Base-by-base conservation (phyloP, 2,329 filamentous ascomycete species). In the Alternaria gaisen region DNA sequence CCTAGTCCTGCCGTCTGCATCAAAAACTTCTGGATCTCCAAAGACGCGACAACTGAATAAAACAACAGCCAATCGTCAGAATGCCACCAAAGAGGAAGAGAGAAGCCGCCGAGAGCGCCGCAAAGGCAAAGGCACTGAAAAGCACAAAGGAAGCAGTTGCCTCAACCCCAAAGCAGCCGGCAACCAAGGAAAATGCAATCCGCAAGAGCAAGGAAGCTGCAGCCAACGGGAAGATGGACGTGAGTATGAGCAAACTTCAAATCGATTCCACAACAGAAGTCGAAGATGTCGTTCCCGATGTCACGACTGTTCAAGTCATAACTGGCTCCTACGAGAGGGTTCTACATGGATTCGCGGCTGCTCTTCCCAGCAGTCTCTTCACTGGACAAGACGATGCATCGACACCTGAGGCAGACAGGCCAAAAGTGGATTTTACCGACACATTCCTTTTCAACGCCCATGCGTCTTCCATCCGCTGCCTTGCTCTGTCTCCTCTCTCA, bases 361-460 rank as follows among this genome's bases (percentile, higher is more conserved):
- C 88, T 2, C 83, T 97, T 53, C 83, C 85, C 24, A 66, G 58
- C 51, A 60, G 36, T 54, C 68, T 75, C 30, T 52, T 77, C 67
- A 69, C 72, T 75, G 72, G 66, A 74, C 65, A 65, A 20, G 55
- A 67, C 30, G 58, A 68, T 44, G 56, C 57, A 48, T 54, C 69
- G 10, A 54, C 60, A 38, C 42, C 66, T 43, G 68, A 72, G 53
- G 56, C 68, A 26, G 69, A 72, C 40, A 62, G 67, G 22, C 56
- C 75, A 38, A 69, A 73, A 18, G 83, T 89, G 56, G 84, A 89
- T 53, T 98, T 97, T 75, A 87, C 92, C 67, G 94, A 98, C 79
- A 94, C 92, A 0, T 99, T 99, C 79, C 87, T 99, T 58, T 97
- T 99, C 86, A 92, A 94, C 75, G 94, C 95, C 14, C 95, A 99